These are phyloP conservation scores for Strobilomyces dryophilus DNA, from an alignment of 768 basidiomycete species.

Conservation along the genomic window DNA sequence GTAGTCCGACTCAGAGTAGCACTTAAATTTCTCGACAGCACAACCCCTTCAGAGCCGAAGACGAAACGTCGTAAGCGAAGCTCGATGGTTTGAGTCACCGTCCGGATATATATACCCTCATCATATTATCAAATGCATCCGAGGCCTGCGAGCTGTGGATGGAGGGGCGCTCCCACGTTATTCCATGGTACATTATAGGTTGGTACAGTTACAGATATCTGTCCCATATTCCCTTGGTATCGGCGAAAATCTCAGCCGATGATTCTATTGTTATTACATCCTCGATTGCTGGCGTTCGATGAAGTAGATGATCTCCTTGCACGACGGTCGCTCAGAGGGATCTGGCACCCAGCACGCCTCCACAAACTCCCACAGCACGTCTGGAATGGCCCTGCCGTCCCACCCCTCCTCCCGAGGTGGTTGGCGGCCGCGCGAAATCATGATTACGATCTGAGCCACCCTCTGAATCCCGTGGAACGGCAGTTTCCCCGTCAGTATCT, in stretches of 20 bases:
- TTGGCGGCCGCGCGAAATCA: conserved; percentile 7
- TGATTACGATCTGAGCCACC: conserved; percentile 22
- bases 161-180: no score
- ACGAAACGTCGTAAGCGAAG: background rate
- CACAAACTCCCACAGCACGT: conserved; percentile 22
- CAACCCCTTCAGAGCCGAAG: background rate
- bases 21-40: background rate
- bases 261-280: background rate
- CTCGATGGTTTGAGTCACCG: background rate
- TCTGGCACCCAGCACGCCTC: conserved; percentile 18
- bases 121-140: no score
- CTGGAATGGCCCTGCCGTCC: conserved; percentile 23
- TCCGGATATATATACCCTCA: background rate
- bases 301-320: conserved; percentile 11
- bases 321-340: conserved; percentile 16
- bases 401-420: conserved; percentile 14
- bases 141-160: no score
- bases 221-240: background rate
- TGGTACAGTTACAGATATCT: background rate
- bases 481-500: conserved; percentile 23
- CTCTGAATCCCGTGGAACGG: conserved; percentile 22
- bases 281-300: conserved; percentile 1
- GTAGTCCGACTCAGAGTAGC: background rate
- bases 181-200: background rate
- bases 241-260: background rate